Conservation (phyloP, 192 early-diverging fungal genomes). For the Backusella psychrophila region DNA sequence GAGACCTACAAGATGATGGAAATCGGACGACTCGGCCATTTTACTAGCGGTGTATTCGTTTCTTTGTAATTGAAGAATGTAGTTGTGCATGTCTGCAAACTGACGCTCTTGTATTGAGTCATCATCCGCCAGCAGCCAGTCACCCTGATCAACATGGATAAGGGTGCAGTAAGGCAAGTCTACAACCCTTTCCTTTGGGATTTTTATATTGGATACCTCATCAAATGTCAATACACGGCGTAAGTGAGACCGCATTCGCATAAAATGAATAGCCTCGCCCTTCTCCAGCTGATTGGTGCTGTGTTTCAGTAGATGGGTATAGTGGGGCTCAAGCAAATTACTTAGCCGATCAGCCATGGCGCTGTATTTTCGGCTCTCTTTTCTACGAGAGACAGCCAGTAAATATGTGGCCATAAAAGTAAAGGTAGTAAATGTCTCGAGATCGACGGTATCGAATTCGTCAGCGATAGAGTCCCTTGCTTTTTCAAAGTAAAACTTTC, state of each 20-base stretch:
- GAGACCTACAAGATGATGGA: background rate
- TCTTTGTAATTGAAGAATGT: background rate
- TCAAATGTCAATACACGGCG: background rate
- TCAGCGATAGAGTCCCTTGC: slow-evolving; percentile 10
- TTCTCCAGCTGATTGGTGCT: background rate
- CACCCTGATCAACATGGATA: background rate
- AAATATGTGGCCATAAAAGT: background rate
- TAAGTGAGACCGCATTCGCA: background rate
- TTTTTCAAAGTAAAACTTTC: slow-evolving; percentile 9
- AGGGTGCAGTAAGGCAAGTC: background rate
- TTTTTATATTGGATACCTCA: slow-evolving; percentile 5
- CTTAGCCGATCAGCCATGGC: background rate
- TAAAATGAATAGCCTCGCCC: background rate
- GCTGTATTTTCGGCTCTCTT: background rate
- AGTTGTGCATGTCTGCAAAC: background rate
- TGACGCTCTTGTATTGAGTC: slow-evolving; percentile 4
- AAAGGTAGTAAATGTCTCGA: slow-evolving; percentile 11
- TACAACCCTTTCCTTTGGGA: background rate
- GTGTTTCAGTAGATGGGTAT: background rate
- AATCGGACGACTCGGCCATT: background rate
- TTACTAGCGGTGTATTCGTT: background rate
- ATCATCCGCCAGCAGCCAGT: background rate
- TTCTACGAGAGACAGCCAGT: background rate
- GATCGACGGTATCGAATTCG: background rate
- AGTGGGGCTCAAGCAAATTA: background rate